These are phyloP conservation scores for Venturia pyrina DNA, from an alignment of 2,329 filamentous ascomycete genomes.

Conservation along the genomic window DNA sequence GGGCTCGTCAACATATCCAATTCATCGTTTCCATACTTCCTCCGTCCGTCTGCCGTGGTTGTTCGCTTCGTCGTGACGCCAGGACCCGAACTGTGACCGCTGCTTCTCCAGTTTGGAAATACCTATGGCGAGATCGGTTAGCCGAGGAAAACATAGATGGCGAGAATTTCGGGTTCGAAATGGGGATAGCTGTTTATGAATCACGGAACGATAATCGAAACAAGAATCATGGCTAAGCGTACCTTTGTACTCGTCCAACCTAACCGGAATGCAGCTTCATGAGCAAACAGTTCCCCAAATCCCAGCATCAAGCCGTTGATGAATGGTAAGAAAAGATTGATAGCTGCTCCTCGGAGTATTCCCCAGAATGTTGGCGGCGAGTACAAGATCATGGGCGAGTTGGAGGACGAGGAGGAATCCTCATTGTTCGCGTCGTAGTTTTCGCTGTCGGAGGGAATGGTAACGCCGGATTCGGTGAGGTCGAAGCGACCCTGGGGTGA, in stretches of 20 bases:
- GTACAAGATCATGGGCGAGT: slow-evolving; percentile 72
- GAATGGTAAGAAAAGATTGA: slow-evolving; percentile 92
- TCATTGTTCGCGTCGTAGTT: slow-evolving; percentile 59
- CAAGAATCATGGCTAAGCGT: slow-evolving; percentile 22
- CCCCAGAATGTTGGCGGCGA: slow-evolving; percentile 80
- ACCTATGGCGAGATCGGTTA: slow-evolving; percentile 31
- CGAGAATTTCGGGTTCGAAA: not conserved
- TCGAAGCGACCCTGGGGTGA: slow-evolving; percentile 28
- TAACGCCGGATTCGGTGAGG: slow-evolving; percentile 63
- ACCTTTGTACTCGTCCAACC: slow-evolving; percentile 95
- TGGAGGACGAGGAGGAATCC: slow-evolving; percentile 43
- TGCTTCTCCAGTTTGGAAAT: slow-evolving; percentile 50
- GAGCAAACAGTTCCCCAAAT: slow-evolving; percentile 92
- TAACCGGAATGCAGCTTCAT: slow-evolving; percentile 85
- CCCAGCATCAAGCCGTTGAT: slow-evolving; percentile 98
- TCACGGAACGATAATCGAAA: not conserved
- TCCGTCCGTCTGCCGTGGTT: slow-evolving; percentile 45
- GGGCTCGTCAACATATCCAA: slow-evolving; percentile 58
- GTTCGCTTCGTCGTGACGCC: slow-evolving; percentile 72
- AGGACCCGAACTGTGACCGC: slow-evolving; percentile 59
- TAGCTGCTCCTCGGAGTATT: slow-evolving; percentile 75
- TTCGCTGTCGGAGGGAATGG: slow-evolving; percentile 74
- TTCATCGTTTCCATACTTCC: slow-evolving; percentile 31
- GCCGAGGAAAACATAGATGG: not conserved
- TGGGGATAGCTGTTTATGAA: not conserved